phyloP scores from a whole-genome alignment of 345 rosid species.

The Bruguiera sexangula region DNA sequence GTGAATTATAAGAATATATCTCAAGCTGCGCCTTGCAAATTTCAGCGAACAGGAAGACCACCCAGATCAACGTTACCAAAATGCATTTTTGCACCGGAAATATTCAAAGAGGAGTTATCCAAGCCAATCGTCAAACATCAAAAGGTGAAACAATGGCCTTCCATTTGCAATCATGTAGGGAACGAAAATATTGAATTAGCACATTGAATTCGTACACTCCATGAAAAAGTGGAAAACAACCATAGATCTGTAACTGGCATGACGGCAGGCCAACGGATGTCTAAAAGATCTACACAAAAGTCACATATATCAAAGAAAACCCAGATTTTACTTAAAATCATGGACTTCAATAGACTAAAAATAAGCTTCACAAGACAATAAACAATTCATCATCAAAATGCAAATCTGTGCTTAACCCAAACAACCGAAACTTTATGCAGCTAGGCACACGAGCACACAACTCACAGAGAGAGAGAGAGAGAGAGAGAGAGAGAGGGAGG shows the following conservation, averaged over 20 bases:
- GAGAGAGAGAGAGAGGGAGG: background rate
- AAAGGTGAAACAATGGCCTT: constrained; percentile 5
- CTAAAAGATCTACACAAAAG: constrained; percentile 34
- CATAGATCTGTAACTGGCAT: constrained; percentile 38
- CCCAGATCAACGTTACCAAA: constrained; percentile 21
- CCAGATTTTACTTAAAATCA: constrained; percentile 31
- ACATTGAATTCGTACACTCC: background rate
- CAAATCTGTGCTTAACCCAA: background rate
- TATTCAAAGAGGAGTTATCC: constrained; percentile 13
- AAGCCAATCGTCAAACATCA: background rate
- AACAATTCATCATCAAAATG: constrained; percentile 8
- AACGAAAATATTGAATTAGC: background rate
- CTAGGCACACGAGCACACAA: constrained; percentile 8
- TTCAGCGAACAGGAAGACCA: background rate
- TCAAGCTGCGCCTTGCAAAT: background rate
- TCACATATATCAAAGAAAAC: constrained; percentile 14
- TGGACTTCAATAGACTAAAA: constrained; percentile 10
- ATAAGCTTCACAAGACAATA: constrained; percentile 7
- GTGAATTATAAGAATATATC: background rate
- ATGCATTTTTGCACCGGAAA: constrained; percentile 9
- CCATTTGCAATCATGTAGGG: constrained; percentile 6
- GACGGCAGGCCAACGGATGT: constrained; percentile 12
- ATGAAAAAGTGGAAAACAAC: constrained; percentile 6
- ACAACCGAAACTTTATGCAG: constrained; percentile 18
- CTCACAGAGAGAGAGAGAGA: too few relatives aligned